Base-by-base conservation (phyloP, 1,139 yeast species). In the Pichia sp. region DNA sequence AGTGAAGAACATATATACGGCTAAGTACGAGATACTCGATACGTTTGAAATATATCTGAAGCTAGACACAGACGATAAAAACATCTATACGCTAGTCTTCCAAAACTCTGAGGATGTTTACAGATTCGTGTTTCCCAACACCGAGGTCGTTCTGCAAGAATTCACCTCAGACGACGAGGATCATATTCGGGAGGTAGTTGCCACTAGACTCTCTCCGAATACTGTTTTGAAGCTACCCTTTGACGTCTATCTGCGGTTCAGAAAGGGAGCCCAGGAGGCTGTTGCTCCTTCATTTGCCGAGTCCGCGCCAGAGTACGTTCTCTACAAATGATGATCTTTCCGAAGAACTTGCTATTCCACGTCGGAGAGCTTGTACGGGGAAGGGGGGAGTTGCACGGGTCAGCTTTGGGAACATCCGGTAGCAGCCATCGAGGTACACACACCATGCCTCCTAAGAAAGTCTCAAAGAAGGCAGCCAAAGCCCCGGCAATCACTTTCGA, bases 381-480 rank as follows among this genome's bases (percentile, higher is more conserved):
- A 41, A 21, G 8, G 21, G 22, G 13, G 30, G 18, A 41, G 3
- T 31, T 23, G 13, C 13, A 22, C 42, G 26, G 6, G 1, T 25
- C 19, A 16, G 28, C 28, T 25, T 25, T 25, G 28, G 16, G 7
- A 10, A 10, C 25, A 16, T 30, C 6, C 13, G 10, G 16, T 6
- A 43, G 5, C 25, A 12, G 13, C n/a, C 9, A 34, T 8, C 8
- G 19, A n/a, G 21, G 5, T 18, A 34, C 7, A 5, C 3, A 25
- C 34, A 25, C 16, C 26, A 61, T 60, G 63, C 62, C 64, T 16
- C 65, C 65, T 13, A 61, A 58, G 47, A 61, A 58, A 44, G 39
- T 49, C 7, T 7, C 46, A 19, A 43, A 43, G 40, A 43, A 43
- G 25, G 25, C 18, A 16, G 36, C 16, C 22, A 21, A 28, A 5